These are phyloP conservation scores for Papiliotrema flavescens DNA, from an alignment of 1,284 basidiomycete genomes.

Conservation along the genomic window DNA sequence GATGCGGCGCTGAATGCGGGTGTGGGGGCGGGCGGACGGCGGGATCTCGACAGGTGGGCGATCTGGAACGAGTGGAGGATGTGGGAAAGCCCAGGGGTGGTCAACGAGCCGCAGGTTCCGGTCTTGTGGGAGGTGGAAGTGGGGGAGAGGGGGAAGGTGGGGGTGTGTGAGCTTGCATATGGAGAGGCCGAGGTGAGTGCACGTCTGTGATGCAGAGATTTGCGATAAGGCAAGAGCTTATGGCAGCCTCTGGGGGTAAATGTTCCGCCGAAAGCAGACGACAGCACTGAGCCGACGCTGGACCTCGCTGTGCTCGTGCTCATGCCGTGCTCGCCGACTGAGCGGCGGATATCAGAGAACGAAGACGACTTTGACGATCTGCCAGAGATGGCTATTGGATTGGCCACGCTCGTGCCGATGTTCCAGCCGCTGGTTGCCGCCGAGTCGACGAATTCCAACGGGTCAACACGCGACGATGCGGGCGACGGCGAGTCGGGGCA, in stretches of 20 bases:
- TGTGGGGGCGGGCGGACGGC: slow-evolving; percentile 7
- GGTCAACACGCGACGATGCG: neutral
- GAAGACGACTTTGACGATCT: slow-evolving; percentile 13
- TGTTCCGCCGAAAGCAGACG: neutral
- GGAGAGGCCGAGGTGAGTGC: neutral
- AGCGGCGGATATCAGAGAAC: neutral
- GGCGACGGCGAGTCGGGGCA: neutral
- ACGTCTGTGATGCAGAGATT: neutral
- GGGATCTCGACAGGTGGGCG: neutral
- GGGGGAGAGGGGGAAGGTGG: neutral
- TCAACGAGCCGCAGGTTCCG: slow-evolving; percentile 7
- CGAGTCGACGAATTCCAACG: neutral
- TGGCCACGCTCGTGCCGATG: neutral
- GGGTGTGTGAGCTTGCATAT: neutral
- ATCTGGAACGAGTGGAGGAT: neutral
- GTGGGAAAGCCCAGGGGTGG: neutral
- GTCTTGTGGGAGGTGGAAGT: slow-evolving; percentile 9
- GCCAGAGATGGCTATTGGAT: slow-evolving; percentile 11
- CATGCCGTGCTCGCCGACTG: neutral
- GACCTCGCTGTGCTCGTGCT: neutral
- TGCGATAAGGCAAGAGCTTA: neutral
- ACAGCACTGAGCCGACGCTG: neutral
- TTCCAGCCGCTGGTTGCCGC: neutral
- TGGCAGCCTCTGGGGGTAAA: neutral
- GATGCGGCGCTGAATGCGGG: neutral